phyloP scores from a whole-genome alignment of 805 yeast species.

The Lipomyces mesembrius region DNA sequence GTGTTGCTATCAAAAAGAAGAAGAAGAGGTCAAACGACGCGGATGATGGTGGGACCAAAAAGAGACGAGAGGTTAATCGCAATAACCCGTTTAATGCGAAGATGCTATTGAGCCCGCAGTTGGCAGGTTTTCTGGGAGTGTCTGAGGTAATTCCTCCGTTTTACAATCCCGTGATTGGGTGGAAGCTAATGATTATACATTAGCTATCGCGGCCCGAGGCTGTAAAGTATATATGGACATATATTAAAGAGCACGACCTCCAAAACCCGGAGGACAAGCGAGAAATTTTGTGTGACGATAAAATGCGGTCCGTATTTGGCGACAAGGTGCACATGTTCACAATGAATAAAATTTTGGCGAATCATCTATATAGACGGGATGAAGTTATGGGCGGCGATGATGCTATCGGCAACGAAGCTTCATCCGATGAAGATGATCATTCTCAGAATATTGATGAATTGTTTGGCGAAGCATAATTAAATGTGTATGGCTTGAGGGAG shows the following conservation, averaged over 20 bases:
- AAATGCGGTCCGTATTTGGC: conserved; percentile 63
- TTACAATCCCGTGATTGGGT: conserved; percentile 17
- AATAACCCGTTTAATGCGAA: conserved; percentile 48
- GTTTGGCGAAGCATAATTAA: background rate
- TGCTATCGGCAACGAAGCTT: conserved; percentile 15
- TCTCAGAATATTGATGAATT: conserved; percentile 10
- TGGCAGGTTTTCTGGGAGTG: conserved; percentile 56
- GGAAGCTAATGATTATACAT: background rate
- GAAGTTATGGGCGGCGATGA: conserved; percentile 22
- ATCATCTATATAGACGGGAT: conserved; percentile 40
- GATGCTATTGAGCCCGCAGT: conserved; percentile 55
- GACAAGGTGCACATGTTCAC: conserved; percentile 44
- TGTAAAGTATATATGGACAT: conserved; percentile 70
- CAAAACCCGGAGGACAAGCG: conserved; percentile 72
- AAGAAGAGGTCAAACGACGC: conserved; percentile 23
- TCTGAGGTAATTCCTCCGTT: conserved; percentile 39
- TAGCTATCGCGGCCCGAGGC: conserved; percentile 67
- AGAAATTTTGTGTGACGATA: conserved; percentile 66
- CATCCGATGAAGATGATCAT: conserved; percentile 1
- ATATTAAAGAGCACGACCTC: conserved; percentile 63
- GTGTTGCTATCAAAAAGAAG: conserved; percentile 20
- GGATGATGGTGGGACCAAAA: conserved; percentile 29
- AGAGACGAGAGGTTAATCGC: conserved; percentile 43
- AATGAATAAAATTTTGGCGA: conserved; percentile 42
- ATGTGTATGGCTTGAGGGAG: background rate